phyloP scores from a whole-genome alignment of 495 filamentous ascomycete species.

The Neurospora sp. region DNA sequence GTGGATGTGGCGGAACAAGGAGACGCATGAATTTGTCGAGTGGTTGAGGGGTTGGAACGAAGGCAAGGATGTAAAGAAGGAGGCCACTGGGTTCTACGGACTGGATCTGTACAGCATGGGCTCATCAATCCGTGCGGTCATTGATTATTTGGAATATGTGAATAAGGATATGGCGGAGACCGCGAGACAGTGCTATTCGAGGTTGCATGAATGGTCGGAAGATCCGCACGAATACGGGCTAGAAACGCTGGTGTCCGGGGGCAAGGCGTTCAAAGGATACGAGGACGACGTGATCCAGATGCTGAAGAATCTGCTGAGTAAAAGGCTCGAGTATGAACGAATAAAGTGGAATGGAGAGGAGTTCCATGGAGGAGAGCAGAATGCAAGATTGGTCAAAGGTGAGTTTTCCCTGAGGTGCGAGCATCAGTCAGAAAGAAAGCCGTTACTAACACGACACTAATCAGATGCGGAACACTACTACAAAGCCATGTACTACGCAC shows the following conservation, averaged over 20 bases:
- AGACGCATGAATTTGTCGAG: slow-evolving; percentile 47
- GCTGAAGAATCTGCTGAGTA: slow-evolving; percentile 33
- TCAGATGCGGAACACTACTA: slow-evolving; percentile 48
- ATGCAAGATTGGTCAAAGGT: slow-evolving; percentile 41
- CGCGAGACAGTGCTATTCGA: slow-evolving; percentile 37
- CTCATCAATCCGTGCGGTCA: slow-evolving; percentile 39
- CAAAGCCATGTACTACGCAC: slow-evolving; percentile 48
- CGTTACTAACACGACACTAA: not conserved
- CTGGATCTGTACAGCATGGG: slow-evolving; percentile 49
- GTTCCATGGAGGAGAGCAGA: slow-evolving; percentile 45
- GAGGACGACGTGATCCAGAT: slow-evolving; percentile 39
- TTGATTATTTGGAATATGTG: slow-evolving; percentile 41
- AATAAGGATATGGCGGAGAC: slow-evolving; percentile 35
- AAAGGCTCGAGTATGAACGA: slow-evolving; percentile 35
- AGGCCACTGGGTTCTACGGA: slow-evolving; percentile 41
- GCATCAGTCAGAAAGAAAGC: not conserved
- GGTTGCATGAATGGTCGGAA: slow-evolving; percentile 41
- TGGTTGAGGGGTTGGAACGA: slow-evolving; percentile 43
- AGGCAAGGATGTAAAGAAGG: slow-evolving; percentile 14
- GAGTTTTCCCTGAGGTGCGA: not conserved
- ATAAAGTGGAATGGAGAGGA: slow-evolving; percentile 34
- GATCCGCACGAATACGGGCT: slow-evolving; percentile 44
- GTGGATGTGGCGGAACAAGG: slow-evolving; percentile 53
- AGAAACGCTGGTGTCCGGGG: slow-evolving; percentile 25
- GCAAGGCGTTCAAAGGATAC: slow-evolving; percentile 31